Conservation (phyloP, 805 yeast genomes). For the Limtongia smithiae region DNA sequence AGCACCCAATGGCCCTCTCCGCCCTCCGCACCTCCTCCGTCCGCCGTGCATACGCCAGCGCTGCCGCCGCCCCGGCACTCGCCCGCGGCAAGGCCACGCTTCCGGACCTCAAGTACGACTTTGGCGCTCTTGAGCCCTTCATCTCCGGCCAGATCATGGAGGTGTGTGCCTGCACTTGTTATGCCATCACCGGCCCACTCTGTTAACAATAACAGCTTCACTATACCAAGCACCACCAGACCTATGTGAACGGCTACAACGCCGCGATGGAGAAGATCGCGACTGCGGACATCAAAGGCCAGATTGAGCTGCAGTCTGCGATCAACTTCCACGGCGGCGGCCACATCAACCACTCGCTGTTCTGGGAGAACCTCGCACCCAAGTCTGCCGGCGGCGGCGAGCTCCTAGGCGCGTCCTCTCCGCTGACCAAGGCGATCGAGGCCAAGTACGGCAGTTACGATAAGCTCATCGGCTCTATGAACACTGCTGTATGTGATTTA, state of each 20-base stretch:
- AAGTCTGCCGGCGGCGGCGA: slow-evolving; percentile 66
- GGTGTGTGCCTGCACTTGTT: slow-evolving; percentile 8
- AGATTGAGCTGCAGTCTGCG: slow-evolving; percentile 59
- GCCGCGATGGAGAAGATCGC: slow-evolving; percentile 68
- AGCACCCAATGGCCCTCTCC: slow-evolving; percentile 14
- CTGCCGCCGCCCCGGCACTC: background rate
- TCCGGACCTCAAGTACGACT: slow-evolving; percentile 81
- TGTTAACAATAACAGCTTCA: slow-evolving; percentile 41
- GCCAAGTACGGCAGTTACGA: slow-evolving; percentile 72
- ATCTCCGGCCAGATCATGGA: slow-evolving; percentile 82
- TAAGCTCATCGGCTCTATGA: slow-evolving; percentile 58
- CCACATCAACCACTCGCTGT: slow-evolving; percentile 75
- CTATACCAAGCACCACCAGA: slow-evolving; percentile 88
- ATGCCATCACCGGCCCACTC: background rate
- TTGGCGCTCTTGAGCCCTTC: slow-evolving; percentile 79
- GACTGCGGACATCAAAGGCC: slow-evolving; percentile 63
- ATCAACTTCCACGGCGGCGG: slow-evolving; percentile 95
- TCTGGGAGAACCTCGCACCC: slow-evolving; percentile 88
- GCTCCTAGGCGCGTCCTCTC: slow-evolving; percentile 52
- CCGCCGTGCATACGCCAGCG: slow-evolving; percentile 15
- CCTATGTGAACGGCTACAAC: slow-evolving; percentile 84
- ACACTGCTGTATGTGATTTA: slow-evolving; percentile 13
- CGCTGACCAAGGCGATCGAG: slow-evolving; percentile 55
- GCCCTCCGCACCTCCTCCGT: slow-evolving; percentile 8
- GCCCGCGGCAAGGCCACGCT: slow-evolving; percentile 43